These are phyloP conservation scores for Austropuccinia psidii DNA, from an alignment of 1,284 basidiomycete species.

Conservation along the genomic window DNA sequence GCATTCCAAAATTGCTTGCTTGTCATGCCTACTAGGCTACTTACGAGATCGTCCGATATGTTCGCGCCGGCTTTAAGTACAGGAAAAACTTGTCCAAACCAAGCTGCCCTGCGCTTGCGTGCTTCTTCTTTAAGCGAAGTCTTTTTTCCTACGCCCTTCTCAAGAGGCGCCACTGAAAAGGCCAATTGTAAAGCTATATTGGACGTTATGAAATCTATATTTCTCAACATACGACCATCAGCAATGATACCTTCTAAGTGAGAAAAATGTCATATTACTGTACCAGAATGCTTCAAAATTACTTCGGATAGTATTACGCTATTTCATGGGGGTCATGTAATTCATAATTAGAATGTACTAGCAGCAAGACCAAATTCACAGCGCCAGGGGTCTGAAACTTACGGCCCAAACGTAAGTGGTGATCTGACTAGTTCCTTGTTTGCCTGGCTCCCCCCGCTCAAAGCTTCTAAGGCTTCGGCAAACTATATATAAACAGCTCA, in stretches of 20 bases:
- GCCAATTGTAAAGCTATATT: slow-evolving; percentile 28
- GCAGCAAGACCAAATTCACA: too few relatives aligned
- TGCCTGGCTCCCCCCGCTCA: slow-evolving; percentile 10
- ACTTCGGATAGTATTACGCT: slow-evolving; percentile 32
- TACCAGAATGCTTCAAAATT: slow-evolving; percentile 23
- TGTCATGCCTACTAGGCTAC: slow-evolving; percentile 8
- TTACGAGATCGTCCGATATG: slow-evolving; percentile 3
- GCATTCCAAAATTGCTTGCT: slow-evolving; percentile 26
- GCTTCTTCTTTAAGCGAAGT: neutral
- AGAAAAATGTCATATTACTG: neutral
- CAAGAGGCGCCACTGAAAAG: slow-evolving; percentile 20
- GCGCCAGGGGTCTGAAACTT: neutral
- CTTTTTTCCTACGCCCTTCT: neutral
- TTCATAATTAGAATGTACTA: neutral
- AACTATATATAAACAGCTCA: neutral
- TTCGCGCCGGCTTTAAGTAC: slow-evolving; percentile 6
- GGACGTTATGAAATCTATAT: slow-evolving; percentile 28
- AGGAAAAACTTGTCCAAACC: slow-evolving; percentile 34
- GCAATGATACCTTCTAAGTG: neutral
- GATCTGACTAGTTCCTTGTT: slow-evolving; percentile 23
- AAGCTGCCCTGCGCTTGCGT: neutral
- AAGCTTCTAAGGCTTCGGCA: slow-evolving; percentile 21
- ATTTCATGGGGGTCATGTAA: neutral
- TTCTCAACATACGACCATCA: neutral
- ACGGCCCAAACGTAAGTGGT: slow-evolving; percentile 28